phyloP scores from a whole-genome alignment of 1,284 basidiomycete species.

The Bjerkandera adusta region DNA sequence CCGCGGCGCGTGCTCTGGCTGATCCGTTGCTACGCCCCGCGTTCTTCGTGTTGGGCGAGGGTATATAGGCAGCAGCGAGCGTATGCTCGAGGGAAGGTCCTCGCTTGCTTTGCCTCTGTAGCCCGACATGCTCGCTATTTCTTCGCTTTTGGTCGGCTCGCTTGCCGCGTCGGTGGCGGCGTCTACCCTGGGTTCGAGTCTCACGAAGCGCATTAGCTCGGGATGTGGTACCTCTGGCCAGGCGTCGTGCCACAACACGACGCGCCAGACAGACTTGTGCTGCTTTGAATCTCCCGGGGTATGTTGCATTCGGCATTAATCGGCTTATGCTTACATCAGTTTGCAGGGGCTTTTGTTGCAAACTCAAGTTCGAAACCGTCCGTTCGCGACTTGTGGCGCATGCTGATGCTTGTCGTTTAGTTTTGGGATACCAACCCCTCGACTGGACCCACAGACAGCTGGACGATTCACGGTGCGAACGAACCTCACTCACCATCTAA shows the following conservation, averaged over 20 bases:
- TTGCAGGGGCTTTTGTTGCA: conserved; percentile 59
- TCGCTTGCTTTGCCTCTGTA: too few relatives aligned
- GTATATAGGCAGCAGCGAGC: too few relatives aligned
- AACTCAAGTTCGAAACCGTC: too few relatives aligned
- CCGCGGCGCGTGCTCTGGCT: too few relatives aligned
- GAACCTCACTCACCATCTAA: neutral
- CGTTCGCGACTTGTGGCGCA: too few relatives aligned
- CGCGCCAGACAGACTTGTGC: conserved; percentile 25
- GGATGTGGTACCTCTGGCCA: conserved; percentile 32
- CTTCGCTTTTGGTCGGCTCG: too few relatives aligned
- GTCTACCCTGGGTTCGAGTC: conserved; percentile 14
- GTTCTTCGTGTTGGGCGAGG: too few relatives aligned
- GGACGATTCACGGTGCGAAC: conserved; percentile 71
- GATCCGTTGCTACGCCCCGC: too few relatives aligned
- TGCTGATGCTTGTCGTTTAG: too few relatives aligned
- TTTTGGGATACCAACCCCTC: conserved; percentile 44
- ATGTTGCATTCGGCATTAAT: conserved; percentile 12
- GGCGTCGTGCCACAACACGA: conserved; percentile 35
- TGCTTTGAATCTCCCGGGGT: conserved; percentile 37
- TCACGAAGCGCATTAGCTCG: conserved; percentile 31
- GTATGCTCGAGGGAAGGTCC: too few relatives aligned
- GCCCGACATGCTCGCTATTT: too few relatives aligned
- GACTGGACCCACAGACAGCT: conserved; percentile 63
- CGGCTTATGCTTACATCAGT: neutral
- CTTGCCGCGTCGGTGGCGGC: conserved; percentile 7